Evolutionary conservation across 768 basidiomycete species (phyloP), one percentile per base, ranked within the genome.

Genomic region (Lactarius hengduanensis): DNA sequence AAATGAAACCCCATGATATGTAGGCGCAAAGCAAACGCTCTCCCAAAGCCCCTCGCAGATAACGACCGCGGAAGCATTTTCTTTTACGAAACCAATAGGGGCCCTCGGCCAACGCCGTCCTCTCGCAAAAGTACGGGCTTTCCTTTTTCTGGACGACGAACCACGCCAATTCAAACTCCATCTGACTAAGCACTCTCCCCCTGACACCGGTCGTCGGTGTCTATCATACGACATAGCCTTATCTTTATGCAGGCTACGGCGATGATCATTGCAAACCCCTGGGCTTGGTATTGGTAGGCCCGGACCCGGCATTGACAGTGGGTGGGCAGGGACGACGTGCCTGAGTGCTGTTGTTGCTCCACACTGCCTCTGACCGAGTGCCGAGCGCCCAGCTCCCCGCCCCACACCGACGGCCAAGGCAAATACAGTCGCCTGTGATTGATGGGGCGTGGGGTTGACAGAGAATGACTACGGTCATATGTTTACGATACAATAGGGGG

Each of bases 141-240:
- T 56, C 32, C 55, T 56, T 5, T 53, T 53, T 53, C 13, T 26
- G 50, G 50, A 53, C 50, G 11, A 26, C 50, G 11, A 26, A 53
- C 50, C 11, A 34, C 34, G 0, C 30, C 9, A 50, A 50, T 20
- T 4, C 36, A 28, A 64, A 58, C 4, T 40, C 36, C 11, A 16
- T 13, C 57, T 64, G 63, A 64, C 63, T 58, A 64, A 64, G 63
- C 57, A 7, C 34, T 32, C 55, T 20, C 16, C 30, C 55, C 55
- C 55, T 56, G 28, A 56, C 30, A 18, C 32, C 22, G 30, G 15
- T 11, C 10, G n/a, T 26, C 50, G 50, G 50, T 53, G 26, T 53
- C 50, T 50, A 50, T 26, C 45, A n/a, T 10, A 13, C 10, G n/a
- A 22, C 11, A 13, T n/a, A 9, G 9, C 20, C 43, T 10, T 45